Conservation (phyloP, 1,284 basidiomycete genomes). For the Leccinum fuscescens region DNA sequence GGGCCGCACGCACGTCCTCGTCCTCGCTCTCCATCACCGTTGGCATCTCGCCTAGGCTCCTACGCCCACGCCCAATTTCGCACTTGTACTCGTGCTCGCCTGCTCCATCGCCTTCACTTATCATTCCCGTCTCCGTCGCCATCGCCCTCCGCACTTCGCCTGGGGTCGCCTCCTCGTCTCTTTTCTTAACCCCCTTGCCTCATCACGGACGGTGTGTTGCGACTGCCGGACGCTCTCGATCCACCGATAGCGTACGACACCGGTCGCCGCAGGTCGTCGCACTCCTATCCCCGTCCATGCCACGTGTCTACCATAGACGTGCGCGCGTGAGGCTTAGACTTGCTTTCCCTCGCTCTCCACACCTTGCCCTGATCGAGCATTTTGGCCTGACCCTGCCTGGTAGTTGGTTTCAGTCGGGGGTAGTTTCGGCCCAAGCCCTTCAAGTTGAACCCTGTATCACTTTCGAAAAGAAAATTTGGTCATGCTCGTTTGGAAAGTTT, state of each 20-base stretch:
- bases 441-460: neutral
- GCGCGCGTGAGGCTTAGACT: neutral
- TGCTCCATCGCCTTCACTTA: too few relatives aligned
- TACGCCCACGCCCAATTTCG: neutral
- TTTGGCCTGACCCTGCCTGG: neutral
- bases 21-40: neutral
- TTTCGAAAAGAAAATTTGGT: neutral
- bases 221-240: neutral
- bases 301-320: neutral
- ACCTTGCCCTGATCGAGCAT: neutral
- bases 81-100: neutral
- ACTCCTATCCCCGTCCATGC: neutral
- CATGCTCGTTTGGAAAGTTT: neutral
- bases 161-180: neutral
- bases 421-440: neutral
- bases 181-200: neutral
- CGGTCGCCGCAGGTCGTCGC: neutral
- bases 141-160: neutral
- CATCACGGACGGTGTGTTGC: neutral
- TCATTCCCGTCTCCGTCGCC: neutral
- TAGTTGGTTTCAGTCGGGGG: neutral
- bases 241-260: neutral
- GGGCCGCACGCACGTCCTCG: neutral
- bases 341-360: neutral
- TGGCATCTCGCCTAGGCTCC: neutral